These are phyloP conservation scores for Crassisporium funariophilum DNA, from an alignment of 768 basidiomycete species.

Conservation along the genomic window DNA sequence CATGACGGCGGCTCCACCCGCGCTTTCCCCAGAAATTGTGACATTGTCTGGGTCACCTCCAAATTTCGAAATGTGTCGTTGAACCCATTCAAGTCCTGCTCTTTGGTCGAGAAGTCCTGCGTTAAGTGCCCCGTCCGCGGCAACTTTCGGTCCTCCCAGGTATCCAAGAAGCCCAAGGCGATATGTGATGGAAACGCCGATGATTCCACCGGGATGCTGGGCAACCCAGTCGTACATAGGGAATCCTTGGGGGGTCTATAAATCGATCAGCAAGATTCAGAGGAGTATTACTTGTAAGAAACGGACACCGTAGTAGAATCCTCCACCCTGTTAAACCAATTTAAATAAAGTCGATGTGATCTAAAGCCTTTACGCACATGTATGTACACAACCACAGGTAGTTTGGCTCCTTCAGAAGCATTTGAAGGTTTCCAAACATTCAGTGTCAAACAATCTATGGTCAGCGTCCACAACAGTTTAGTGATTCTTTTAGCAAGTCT, in stretches of 20 bases:
- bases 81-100: conserved; percentile 51
- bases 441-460: conserved; percentile 59
- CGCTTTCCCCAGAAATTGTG: conserved; percentile 52
- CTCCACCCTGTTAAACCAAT: conserved; percentile 36
- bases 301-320: conserved; percentile 36
- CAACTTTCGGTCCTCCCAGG: conserved; percentile 34
- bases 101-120: conserved; percentile 48
- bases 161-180: conserved; percentile 48
- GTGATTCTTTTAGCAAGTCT: too few species aligned
- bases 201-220: conserved; percentile 37
- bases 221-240: conserved; percentile 51
- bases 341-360: background rate
- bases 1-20: conserved; percentile 46
- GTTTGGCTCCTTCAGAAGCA: conserved; percentile 18
- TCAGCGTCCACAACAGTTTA: too few species aligned
- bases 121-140: conserved; percentile 38
- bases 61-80: conserved; percentile 56
- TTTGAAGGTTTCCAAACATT: conserved; percentile 56
- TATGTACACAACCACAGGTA: conserved; percentile 36
- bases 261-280: background rate
- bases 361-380: conserved; percentile 29
- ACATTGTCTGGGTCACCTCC: conserved; percentile 48
- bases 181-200: conserved; percentile 39
- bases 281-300: background rate
- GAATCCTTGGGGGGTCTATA: conserved; percentile 48